Evolutionary conservation across 306 rosid species (phyloP).

Genomic region (Argentina anserina): DNA sequence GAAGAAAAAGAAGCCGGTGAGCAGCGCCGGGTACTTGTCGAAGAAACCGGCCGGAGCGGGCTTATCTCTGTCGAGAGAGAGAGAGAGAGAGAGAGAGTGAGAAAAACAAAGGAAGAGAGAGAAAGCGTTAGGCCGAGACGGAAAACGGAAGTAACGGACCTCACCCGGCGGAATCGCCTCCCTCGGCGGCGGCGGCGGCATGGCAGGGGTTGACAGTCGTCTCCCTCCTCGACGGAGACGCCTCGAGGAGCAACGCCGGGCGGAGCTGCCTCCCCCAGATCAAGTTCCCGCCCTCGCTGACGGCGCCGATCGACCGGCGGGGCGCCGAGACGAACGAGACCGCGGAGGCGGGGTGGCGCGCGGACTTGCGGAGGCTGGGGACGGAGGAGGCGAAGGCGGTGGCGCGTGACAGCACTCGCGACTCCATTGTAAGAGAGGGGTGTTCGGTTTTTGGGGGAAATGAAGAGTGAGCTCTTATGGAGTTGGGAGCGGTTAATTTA

Average conservation of each 20-base stretch:
- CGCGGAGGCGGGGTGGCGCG: conserved; percentile 30
- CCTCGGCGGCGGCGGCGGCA: conserved; percentile 75
- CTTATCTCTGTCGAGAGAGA: conserved; percentile 47
- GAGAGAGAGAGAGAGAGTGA: background rate
- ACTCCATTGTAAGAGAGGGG: conserved; percentile 50
- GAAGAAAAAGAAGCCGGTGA: conserved; percentile 59
- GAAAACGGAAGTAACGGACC: conserved; percentile 92
- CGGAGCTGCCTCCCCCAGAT: conserved; percentile 92
- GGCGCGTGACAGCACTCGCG: conserved; percentile 92
- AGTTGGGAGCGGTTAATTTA: background rate
- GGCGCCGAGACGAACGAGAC: conserved; percentile 36
- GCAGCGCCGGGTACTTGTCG: conserved; percentile 34
- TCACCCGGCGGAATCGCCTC: conserved; percentile 99
- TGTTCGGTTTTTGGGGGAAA: background rate
- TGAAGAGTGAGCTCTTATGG: conserved; percentile 17
- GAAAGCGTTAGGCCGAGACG: conserved; percentile 30
- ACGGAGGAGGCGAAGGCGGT: conserved; percentile 38
- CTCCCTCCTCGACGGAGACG: conserved; percentile 37
- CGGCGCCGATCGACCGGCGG: conserved; percentile 48
- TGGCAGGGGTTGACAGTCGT: conserved; percentile 49
- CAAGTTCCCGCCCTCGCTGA: conserved; percentile 73
- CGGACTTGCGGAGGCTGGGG: conserved; percentile 43
- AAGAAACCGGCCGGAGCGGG: conserved; percentile 65
- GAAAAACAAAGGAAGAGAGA: conserved; percentile 10
- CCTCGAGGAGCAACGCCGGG: conserved; percentile 55